Evolutionary conservation across 768 basidiomycete species (phyloP).

Genomic region (Multifurca ochricompacta): DNA sequence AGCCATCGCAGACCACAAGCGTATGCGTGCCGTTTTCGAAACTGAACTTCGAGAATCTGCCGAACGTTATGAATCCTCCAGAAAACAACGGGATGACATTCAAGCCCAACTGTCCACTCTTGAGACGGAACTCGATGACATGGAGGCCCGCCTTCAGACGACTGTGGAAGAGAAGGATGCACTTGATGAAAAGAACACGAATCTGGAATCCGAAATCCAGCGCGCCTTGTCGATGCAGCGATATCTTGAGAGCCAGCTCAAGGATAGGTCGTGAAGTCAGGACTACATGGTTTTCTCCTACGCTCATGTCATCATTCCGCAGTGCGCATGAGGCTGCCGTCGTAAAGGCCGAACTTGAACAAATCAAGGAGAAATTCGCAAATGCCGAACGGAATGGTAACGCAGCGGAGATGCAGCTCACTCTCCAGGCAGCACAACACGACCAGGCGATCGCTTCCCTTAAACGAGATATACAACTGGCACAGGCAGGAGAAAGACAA

Average conservation of each 20-base stretch:
- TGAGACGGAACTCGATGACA: conserved; percentile 36
- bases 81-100: neutral
- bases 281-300: neutral
- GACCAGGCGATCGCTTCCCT: conserved; percentile 55
- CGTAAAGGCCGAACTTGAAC: conserved; percentile 27
- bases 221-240: conserved; percentile 52
- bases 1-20: conserved; percentile 4
- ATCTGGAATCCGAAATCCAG: conserved; percentile 58
- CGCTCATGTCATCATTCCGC: neutral
- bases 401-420: conserved; percentile 57
- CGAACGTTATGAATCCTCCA: conserved; percentile 9
- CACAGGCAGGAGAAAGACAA: conserved; percentile 48
- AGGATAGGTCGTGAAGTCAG: conserved; percentile 44
- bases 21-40: conserved; percentile 9
- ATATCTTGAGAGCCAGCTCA: conserved; percentile 54
- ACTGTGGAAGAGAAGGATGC: conserved; percentile 43
- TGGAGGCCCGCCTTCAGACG: conserved; percentile 30
- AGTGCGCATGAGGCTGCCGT: conserved; percentile 42
- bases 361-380: conserved; percentile 30
- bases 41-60: conserved; percentile 19
- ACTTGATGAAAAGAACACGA: conserved; percentile 50
- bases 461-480: conserved; percentile 45
- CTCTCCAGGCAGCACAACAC: conserved; percentile 57
- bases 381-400: conserved; percentile 40
- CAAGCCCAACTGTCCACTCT: conserved; percentile 29